These are phyloP conservation scores for Yarrowia hollandica DNA, from an alignment of 805 yeast genomes.

Conservation along the genomic window DNA sequence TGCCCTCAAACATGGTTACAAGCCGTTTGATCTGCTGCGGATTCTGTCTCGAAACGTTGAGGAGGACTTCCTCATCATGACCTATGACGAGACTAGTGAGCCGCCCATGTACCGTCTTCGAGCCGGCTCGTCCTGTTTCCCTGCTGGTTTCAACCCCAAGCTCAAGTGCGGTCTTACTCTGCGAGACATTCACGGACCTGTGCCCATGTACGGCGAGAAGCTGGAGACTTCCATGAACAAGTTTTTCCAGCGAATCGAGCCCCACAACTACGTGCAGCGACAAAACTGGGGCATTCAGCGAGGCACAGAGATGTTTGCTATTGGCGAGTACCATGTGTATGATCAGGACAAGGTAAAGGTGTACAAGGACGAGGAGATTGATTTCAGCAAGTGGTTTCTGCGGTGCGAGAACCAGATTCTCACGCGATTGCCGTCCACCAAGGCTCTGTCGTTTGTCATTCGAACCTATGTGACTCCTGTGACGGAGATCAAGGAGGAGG, in stretches of 20 bases:
- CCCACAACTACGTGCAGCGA: constrained; percentile 58
- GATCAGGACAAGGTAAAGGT: constrained; percentile 44
- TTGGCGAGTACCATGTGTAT: constrained; percentile 47
- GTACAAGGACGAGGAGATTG: constrained; percentile 43
- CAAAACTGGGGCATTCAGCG: constrained; percentile 72
- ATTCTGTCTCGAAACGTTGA: constrained; percentile 47
- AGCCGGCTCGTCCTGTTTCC: constrained; percentile 61
- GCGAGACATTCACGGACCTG: constrained; percentile 66
- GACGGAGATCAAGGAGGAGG: constrained; percentile 48
- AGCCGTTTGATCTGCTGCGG: constrained; percentile 32
- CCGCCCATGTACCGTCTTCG: constrained; percentile 49
- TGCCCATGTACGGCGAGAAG: constrained; percentile 62
- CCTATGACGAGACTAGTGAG: constrained; percentile 49
- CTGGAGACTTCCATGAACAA: constrained; percentile 64
- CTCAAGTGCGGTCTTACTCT: constrained; percentile 54
- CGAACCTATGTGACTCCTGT: constrained; percentile 61
- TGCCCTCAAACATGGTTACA: constrained; percentile 28
- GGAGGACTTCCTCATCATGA: constrained; percentile 62
- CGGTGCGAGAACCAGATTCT: constrained; percentile 62
- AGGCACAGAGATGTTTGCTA: constrained; percentile 52
- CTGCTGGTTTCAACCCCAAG: constrained; percentile 72
- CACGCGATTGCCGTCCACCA: constrained; percentile 52
- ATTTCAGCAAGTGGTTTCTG: constrained; percentile 53
- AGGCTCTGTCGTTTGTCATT: constrained; percentile 52
- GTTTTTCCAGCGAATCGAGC: constrained; percentile 58